Base-by-base conservation (phyloP, 148 eudicot species). In the Tetragonia tetragonoides region DNA sequence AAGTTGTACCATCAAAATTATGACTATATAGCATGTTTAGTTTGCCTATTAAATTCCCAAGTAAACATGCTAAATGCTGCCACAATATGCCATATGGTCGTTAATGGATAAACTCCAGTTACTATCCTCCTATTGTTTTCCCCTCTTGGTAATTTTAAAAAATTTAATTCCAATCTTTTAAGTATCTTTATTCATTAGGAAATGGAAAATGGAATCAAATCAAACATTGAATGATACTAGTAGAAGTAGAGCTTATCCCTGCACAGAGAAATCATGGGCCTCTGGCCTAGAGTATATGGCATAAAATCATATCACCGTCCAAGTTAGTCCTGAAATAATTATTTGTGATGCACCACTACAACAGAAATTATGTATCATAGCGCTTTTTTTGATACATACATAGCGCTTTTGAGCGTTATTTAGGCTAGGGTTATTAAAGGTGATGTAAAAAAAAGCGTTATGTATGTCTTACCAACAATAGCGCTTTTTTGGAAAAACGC, bases 171-270 rank as follows among this genome's bases (percentile, higher is more conserved):
- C 64, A 28, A 41, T 73, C 46, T 66, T 66, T 79, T 65, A 51
- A 17, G 37, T n/a, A 68, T 77, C 24, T 47, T n/a, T 34, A 17
- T 54, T 54, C 59, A 66, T 18, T 10, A n/a, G 51, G 40, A 51
- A 46, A 47, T 14, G 9, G 47, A 59, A 54, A 59, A 79, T 47
- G 62, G 76, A 79, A 73, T 68, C 74, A 69, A 10, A 72, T 72
- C 76, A 65, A n/a, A 79, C 24, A 59, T 71, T 37, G 56, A 7
- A 62, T 62, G 60, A 46, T 78, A 47, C 37, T 63, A 12, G 18
- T 67, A 49, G 53, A 7, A 49, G 2, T 78, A 75, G 11, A 44
- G 24, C 28, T 44, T 71, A 62, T 34, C n/a, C n/a, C 8, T 28
- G 47, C 39, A 54, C 44, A 56, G 63, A 18, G 4, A 65, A 7